Base-by-base conservation (phyloP, 352 stramenopile species). In the Sclerospora graminicola region DNA sequence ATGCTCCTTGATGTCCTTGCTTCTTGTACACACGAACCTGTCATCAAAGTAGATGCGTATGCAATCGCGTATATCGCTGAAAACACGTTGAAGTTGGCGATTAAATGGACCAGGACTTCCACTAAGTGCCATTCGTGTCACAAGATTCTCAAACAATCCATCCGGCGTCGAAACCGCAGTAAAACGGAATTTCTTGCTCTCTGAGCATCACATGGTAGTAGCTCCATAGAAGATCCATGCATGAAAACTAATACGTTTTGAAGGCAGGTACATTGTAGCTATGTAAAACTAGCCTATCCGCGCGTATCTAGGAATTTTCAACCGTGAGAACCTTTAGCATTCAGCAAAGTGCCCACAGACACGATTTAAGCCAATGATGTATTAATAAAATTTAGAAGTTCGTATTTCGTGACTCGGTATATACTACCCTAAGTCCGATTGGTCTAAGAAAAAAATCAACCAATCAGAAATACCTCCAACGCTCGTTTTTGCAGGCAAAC, bases 121-220 rank as follows among this genome's bases (percentile, higher is more conserved):
- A 36, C 30, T 36, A 19, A 36, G 14, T 36, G 2, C 8, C 28
- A 32, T 40, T 7, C 28, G 19, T 4, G 18, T 47, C 1, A 38
- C 21, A 0, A 39, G 21, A 24, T 48, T 40, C 15, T 41, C 20
- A 40, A 41, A 48, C 11, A 48, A 29, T 14, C 42, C 21, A 29
- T 42, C 31, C 2, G 32, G 23, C 1, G 23, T 49, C 16, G 35
- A 29, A 42, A 42, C 11, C 20, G 3, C 42, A 9, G 42, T 49
- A 21, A 49, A 42, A 11, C 14, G 42, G 13, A 30, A 42, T 49
- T 14, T 49, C 14, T 13, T 29, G 20, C 39, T 42, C 33, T 30
- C 24, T 24, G n/a, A 50, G 13, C 11, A 37, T 50, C 6, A 42
- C 24, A 8, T 50, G 23, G 26, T 50, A 50, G 28, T 36, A 50